These are phyloP conservation scores for Aspergillus pseudoviridinutans DNA, from an alignment of 2,329 filamentous ascomycete genomes.

Conservation along the genomic window DNA sequence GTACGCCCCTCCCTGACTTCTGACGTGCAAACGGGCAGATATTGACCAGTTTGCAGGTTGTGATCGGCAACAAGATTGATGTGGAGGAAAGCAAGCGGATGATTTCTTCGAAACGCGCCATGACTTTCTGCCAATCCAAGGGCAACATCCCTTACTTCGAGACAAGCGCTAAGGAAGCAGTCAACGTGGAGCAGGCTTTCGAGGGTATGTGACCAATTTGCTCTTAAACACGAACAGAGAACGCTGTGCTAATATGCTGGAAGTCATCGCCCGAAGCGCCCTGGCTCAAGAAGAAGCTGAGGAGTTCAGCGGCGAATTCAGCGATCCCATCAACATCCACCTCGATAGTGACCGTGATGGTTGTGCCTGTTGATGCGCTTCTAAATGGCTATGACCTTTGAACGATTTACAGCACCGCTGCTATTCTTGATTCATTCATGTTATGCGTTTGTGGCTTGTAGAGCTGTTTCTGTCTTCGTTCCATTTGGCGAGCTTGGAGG, in stretches of 20 bases:
- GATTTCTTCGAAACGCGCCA: constrained; percentile 92
- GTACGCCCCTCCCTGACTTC: constrained; percentile 46
- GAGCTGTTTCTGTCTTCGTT: constrained; percentile 5
- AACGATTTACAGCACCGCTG: constrained; percentile 16
- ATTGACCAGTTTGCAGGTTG: constrained; percentile 56
- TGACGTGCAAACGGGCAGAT: not conserved
- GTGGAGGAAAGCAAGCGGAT: constrained; percentile 96
- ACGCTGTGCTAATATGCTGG: constrained; percentile 9
- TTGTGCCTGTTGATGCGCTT: constrained; percentile 71
- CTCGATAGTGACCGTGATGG: constrained; percentile 90
- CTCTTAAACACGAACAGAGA: not conserved
- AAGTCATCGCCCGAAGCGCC: constrained; percentile 94
- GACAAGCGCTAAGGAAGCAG: constrained; percentile 96
- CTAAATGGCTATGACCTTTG: constrained; percentile 22
- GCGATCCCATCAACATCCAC: constrained; percentile 97
- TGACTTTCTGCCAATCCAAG: constrained; percentile 97
- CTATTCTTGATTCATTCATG: constrained; percentile 16
- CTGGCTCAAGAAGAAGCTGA: constrained; percentile 95
- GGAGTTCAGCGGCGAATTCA: constrained; percentile 96
- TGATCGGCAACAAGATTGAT: constrained; percentile 98
- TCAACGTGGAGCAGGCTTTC: constrained; percentile 91
- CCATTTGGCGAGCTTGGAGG: constrained; percentile 6
- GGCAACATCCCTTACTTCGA: constrained; percentile 98
- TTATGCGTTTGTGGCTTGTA: constrained; percentile 13
- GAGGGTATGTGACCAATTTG: constrained; percentile 50